Base-by-base conservation (phyloP, 192 early-diverging fungal species). In the Podila epigama region DNA sequence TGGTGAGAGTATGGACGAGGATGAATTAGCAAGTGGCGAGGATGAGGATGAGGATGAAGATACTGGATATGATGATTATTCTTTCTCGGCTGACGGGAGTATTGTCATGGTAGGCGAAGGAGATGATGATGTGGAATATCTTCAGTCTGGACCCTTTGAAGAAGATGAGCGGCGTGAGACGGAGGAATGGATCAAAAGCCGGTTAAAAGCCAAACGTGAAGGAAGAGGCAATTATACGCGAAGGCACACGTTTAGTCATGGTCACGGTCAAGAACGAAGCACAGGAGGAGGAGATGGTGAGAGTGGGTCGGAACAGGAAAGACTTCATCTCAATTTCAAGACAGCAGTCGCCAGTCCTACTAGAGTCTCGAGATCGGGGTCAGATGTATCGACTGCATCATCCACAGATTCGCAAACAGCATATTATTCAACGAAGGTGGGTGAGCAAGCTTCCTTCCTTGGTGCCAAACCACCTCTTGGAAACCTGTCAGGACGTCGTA, bases 81-180 rank as follows among this genome's bases (percentile, higher is more conserved):
- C 79, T 0, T 72, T 54, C 27, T 69, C 80, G 0, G 60, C 64
- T 16, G 68, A 70, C 20, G 65, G 60, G 8, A 68, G 73, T 27
- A 51, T 77, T 36, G 66, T 68, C 41, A 68, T 77, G 60, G 73
- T 68, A 8, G 66, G 73, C n/a, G 73, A 77, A 39, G 66, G 73
- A n/a, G 73, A 77, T 15, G 73, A 77, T 15, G 73, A 77, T 29
- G 64, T 77, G 29, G 73, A 77, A 27, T 79, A 79, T 16, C 15
- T 70, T 1, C 51, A 57, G 13, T 36, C 60, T 4, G 58, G 29
- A 1, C 37, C 61, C 2, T 70, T 56, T 33, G 77, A 65, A 16
- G 61, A 66, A 4, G 42, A 53, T 10, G 56, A 66, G 31, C 69
- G 28, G 25, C 57, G 65, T 15, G 63, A 59, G 29, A 55, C 77